A percentile compares a stretch with the other conserved stretches of the same genome.
Conservation (phyloP, 768 basidiomycete genomes). For the Agrocybe chaxingu region DNA sequence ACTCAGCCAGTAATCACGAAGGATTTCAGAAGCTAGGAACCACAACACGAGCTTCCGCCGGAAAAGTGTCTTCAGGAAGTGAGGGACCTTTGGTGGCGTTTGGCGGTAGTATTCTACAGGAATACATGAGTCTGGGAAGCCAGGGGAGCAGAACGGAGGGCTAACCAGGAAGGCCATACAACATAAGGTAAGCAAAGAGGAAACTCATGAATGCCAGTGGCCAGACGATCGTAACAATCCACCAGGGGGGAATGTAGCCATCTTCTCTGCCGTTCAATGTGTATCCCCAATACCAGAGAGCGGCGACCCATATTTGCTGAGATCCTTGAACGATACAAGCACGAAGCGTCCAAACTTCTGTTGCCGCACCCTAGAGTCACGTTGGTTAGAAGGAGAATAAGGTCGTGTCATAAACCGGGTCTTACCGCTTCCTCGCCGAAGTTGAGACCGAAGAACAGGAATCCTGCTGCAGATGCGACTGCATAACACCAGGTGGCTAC, state of each 20-base stretch:
- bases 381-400: constrained; percentile 3
- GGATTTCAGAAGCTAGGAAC: constrained; percentile 90
- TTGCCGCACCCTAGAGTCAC: constrained; percentile 73
- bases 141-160: constrained; percentile 1
- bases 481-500: constrained; percentile 91
- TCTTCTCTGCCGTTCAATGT: constrained; percentile 57
- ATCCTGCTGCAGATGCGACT: constrained; percentile 87
- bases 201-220: constrained; percentile 75
- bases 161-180: constrained; percentile 82
- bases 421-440: constrained; percentile 93
- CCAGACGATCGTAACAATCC: constrained; percentile 81
- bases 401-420: constrained; percentile 2
- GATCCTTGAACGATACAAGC: constrained; percentile 94
- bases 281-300: constrained; percentile 95
- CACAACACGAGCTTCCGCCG: constrained; percentile 89
- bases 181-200: constrained; percentile 78
- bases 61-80: constrained; percentile 87
- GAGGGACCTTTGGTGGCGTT: constrained; percentile 92
- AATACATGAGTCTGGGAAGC: constrained; percentile 6
- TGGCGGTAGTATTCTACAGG: constrained; percentile 79
- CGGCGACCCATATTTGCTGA: constrained; percentile 95
- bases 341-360: constrained; percentile 89
- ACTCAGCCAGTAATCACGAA: constrained; percentile 92
- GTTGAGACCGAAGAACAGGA: constrained; percentile 92
- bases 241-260: constrained; percentile 70